A percentile compares a stretch with the other conserved stretches of the same genome.
Conservation (phyloP, 768 basidiomycete species). For the Chiua virens region DNA sequence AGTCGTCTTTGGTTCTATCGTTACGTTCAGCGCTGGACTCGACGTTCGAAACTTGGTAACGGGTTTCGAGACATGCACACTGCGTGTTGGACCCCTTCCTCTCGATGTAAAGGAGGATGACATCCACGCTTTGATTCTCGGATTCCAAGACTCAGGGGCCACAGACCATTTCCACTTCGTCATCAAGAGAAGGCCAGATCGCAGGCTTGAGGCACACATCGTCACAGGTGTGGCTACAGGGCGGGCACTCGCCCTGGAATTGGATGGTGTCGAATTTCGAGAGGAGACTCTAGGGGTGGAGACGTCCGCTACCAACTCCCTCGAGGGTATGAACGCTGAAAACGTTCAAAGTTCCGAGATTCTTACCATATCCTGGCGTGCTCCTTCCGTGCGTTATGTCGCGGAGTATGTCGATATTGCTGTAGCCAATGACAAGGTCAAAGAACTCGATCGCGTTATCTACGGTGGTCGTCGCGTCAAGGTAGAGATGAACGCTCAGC, state of each 20-base stretch:
- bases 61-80: constrained; percentile 52
- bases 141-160: constrained; percentile 41
- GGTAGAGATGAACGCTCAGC: constrained; percentile 44
- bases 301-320: constrained; percentile 38
- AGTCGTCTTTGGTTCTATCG: constrained; percentile 47
- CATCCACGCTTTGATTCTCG: constrained; percentile 43
- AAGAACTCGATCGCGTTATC: constrained; percentile 35
- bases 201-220: constrained; percentile 41
- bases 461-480: constrained; percentile 46
- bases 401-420: constrained; percentile 39
- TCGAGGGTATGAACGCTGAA: constrained; percentile 43
- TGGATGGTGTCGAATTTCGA: constrained; percentile 52
- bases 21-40: constrained; percentile 51
- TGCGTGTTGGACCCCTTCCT: constrained; percentile 49
- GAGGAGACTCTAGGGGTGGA: constrained; percentile 43
- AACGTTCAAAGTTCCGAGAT: constrained; percentile 35
- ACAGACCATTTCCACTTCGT: constrained; percentile 35
- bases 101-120: constrained; percentile 38
- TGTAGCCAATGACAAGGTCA: constrained; percentile 30
- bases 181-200: constrained; percentile 28
- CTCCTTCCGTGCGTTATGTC: constrained; percentile 46
- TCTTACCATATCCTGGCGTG: constrained; percentile 52
- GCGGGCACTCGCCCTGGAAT: constrained; percentile 38
- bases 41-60: constrained; percentile 44
- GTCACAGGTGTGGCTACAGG: constrained; percentile 43